A percentile compares a stretch with the other conserved stretches of the same genome.
Conservation (phyloP, 148 eudicot species). For the Cornus controversa region DNA sequence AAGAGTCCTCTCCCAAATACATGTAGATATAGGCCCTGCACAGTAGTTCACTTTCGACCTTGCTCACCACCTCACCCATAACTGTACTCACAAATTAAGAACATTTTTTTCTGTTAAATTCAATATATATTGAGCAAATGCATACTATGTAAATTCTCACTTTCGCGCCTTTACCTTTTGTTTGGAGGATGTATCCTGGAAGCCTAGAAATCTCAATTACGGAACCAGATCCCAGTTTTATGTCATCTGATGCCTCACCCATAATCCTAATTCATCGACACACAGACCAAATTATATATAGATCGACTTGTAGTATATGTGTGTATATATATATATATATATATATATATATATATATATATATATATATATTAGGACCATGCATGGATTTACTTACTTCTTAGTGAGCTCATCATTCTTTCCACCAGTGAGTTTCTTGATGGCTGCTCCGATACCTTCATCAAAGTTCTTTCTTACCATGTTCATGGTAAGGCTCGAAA, state of each 20-base stretch:
- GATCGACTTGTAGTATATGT: too few relatives aligned
- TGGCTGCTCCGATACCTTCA: slow-evolving; percentile 50
- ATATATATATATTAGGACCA: too few relatives aligned
- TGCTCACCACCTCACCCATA: slow-evolving; percentile 44
- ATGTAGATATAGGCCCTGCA: slow-evolving; percentile 50
- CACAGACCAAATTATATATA: not conserved
- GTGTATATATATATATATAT: too few relatives aligned
- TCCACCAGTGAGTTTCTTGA: slow-evolving; percentile 51
- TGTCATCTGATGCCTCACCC: slow-evolving; percentile 54
- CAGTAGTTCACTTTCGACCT: slow-evolving; percentile 46
- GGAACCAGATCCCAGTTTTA: slow-evolving; percentile 43
- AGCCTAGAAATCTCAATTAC: slow-evolving; percentile 46
- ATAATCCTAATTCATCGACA: slow-evolving; percentile 37
- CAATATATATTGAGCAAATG: not conserved
- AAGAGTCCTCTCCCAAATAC: slow-evolving; percentile 59
- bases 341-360: too few relatives aligned
- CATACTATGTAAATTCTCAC: not conserved
- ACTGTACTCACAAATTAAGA: slow-evolving; percentile 27
- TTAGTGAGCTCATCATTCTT: slow-evolving; percentile 47
- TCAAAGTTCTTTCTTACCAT: slow-evolving; percentile 50
- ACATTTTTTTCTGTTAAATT: not conserved
- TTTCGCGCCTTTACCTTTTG: slow-evolving; percentile 30
- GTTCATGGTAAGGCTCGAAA: slow-evolving; percentile 46
- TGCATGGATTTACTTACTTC: slow-evolving; percentile 20
- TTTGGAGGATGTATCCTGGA: slow-evolving; percentile 50